These are phyloP conservation scores for Alternaria brassicae DNA, from an alignment of 2,329 filamentous ascomycete genomes.

Conservation along the genomic window DNA sequence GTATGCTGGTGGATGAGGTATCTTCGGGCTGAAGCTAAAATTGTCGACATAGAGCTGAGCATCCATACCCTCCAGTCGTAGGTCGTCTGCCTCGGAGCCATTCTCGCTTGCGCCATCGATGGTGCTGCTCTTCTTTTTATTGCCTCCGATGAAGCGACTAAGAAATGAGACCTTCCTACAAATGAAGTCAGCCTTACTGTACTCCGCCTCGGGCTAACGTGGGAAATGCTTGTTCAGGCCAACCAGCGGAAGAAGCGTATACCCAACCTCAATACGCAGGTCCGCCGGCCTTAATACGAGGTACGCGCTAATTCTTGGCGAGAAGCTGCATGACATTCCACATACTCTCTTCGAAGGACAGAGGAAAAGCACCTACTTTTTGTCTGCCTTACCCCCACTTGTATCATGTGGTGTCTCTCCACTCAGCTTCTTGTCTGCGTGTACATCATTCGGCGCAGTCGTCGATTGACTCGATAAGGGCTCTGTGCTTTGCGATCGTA, in stretches of 20 bases:
- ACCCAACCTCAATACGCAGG: constrained; percentile 5
- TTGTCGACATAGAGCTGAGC: constrained; percentile 79
- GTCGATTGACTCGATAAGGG: constrained; percentile 37
- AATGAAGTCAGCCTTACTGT: constrained; percentile 25
- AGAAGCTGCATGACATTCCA: background rate
- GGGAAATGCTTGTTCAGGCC: constrained; percentile 40
- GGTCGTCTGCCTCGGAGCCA: constrained; percentile 73
- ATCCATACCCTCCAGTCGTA: constrained; percentile 78
- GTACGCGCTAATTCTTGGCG: constrained; percentile 3
- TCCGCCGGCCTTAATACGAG: background rate
- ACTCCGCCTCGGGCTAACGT: constrained; percentile 27
- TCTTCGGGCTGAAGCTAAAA: constrained; percentile 79
- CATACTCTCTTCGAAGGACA: constrained; percentile 2
- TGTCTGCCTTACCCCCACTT: constrained; percentile 39
- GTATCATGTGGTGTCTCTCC: constrained; percentile 36
- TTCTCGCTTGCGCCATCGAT: constrained; percentile 62
- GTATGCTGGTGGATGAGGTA: constrained; percentile 89
- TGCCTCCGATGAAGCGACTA: constrained; percentile 78
- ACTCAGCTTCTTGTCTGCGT: constrained; percentile 48
- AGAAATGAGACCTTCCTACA: constrained; percentile 88
- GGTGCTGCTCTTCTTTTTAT: constrained; percentile 74
- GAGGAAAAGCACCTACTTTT: constrained; percentile 44
- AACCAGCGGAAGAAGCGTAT: constrained; percentile 5
- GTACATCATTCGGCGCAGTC: constrained; percentile 59
- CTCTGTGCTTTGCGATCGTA: constrained; percentile 58